Evolutionary conservation across 768 basidiomycete genomes (phyloP), one percentile per base, ranked within the genome.

Genomic region (Lactarius akahatsu): DNA sequence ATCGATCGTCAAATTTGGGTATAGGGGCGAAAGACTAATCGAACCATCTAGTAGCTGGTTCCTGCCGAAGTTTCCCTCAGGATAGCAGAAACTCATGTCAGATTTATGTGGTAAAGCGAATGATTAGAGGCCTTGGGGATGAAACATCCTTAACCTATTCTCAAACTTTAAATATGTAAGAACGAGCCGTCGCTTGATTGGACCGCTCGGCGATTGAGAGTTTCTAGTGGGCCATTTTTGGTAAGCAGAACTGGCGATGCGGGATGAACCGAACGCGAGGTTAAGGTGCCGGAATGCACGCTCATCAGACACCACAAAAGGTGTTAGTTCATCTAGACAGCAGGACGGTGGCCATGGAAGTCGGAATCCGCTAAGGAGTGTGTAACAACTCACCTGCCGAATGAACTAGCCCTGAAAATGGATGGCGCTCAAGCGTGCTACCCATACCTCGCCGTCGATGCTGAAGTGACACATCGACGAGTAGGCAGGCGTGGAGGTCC

Each of bases 11-110:
- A 81, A 89, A 91, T 88, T 89, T 90, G 89, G 88, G 89, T 90
- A 91, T 91, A 91, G 90, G 90, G 90, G 89, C 86, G 87, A 91
- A 91, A 91, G 90, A 91, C 90, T 89, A 90, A 91, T 92, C 88
- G 87, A 91, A 90, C 89, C 89, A 89, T 90, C 83, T 89, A 90
- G 88, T 90, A 89, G 88, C 89, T 91, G 88, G 88, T 90, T 91
- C 88, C 89, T 86, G 85, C 87, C 86, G 86, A 89, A 90, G 87
- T 89, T 90, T 90, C 88, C 87, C 88, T 84, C 82, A 84, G 83
- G 83, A 84, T 83, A 84, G 83, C 83, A 83, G 82, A 82, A 80
- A 80, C 82, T 83, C 81, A 75, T 78, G 79, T 81, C 81, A 78
- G 80, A 78, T 77, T 80, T 82, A 80, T 82, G 81, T 79, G 81